Base-by-base conservation (phyloP, 2,329 filamentous ascomycete genomes). In the Alternaria rosae region DNA sequence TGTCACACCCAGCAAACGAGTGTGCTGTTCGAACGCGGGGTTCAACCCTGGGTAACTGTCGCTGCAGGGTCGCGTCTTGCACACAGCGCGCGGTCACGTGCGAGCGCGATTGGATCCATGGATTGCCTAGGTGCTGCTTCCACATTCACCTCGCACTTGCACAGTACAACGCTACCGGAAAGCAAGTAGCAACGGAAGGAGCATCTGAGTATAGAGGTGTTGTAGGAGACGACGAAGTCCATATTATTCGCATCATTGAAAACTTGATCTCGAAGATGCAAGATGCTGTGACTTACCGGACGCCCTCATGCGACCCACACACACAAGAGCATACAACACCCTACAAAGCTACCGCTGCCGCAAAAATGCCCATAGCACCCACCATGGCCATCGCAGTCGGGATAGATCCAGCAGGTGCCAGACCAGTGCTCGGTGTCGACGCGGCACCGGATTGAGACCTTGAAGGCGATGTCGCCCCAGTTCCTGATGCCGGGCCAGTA, bases 331-430 rank as follows among this genome's bases (percentile, higher is more conserved):
- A n/a, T 32, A 6, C 3, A 35, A 23, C 26, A 26, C 10, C 43
- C 62, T 68, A 76, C 44, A 74, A 59, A 17, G 68, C 71, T 56
- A 76, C 57, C 23, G 68, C 71, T 20, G 68, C 71, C 51, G 64
- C 71, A 20, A 73, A 48, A 4, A 70, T 50, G 54, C 71, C 71
- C 15, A 62, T 67, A 43, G 67, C 72, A 61, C 70, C 71, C 11
- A 72, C 52, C 23, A 73, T 51, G n/a, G 61, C 67, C 48, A 74
- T 60, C 15, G 59, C 65, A 15, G 62, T 72, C 9, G 70, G 65
- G 0, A 74, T 35, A 53, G 70, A 61, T 20, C 42, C 60, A 17
- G 67, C 58, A 59, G 70, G 57, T 17, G 70, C 72, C 38, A 69
- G 43, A 21, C 67, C 71, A 21, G 60, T 66, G 23, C 64, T 69